Evolutionary conservation across 495 filamentous ascomycete species (phyloP).

Genomic region (Hypoxylon crocopeplum): DNA sequence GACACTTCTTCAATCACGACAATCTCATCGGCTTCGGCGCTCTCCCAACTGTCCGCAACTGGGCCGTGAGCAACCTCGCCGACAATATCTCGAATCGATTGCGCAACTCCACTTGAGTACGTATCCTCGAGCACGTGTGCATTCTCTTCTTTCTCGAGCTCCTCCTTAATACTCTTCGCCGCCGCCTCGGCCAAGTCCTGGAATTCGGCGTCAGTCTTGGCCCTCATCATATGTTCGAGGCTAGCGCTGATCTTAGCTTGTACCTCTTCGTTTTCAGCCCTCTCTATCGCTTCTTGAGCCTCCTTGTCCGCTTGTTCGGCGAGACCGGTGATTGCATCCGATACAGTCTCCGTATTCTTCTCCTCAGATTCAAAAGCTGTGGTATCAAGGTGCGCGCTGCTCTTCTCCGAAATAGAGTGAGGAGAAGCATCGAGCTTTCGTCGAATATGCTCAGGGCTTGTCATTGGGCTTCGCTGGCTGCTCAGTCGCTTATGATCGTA

Average conservation of each 20-base stretch:
- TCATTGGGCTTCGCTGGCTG: slow-evolving; percentile 45
- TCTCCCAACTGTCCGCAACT: slow-evolving; percentile 80
- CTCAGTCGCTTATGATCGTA: slow-evolving; percentile 49
- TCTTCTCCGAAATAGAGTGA: slow-evolving; percentile 25
- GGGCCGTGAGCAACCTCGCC: slow-evolving; percentile 63
- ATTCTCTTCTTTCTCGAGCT: slow-evolving; percentile 64
- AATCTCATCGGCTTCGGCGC: slow-evolving; percentile 73
- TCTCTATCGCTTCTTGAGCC: slow-evolving; percentile 68
- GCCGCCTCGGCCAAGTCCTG: slow-evolving; percentile 51
- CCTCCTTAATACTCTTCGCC: slow-evolving; percentile 60
- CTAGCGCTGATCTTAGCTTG: slow-evolving; percentile 55
- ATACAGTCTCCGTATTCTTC: slow-evolving; percentile 68
- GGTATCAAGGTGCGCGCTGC: slow-evolving; percentile 1
- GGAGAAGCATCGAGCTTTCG: slow-evolving; percentile 49
- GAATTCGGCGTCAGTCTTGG: slow-evolving; percentile 54
- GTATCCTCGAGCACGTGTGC: slow-evolving; percentile 56
- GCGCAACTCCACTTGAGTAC: slow-evolving; percentile 58
- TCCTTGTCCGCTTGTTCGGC: slow-evolving; percentile 72
- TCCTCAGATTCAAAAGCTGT: slow-evolving; percentile 24
- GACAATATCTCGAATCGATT: slow-evolving; percentile 63
- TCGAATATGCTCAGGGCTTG: slow-evolving; percentile 52
- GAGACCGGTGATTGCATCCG: slow-evolving; percentile 72
- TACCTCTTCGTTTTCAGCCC: slow-evolving; percentile 59
- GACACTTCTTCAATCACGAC: slow-evolving; percentile 70
- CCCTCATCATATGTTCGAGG: slow-evolving; percentile 49